Conservation (phyloP, 176 grass and related monocot species). For the Elymus sibiricus region DNA sequence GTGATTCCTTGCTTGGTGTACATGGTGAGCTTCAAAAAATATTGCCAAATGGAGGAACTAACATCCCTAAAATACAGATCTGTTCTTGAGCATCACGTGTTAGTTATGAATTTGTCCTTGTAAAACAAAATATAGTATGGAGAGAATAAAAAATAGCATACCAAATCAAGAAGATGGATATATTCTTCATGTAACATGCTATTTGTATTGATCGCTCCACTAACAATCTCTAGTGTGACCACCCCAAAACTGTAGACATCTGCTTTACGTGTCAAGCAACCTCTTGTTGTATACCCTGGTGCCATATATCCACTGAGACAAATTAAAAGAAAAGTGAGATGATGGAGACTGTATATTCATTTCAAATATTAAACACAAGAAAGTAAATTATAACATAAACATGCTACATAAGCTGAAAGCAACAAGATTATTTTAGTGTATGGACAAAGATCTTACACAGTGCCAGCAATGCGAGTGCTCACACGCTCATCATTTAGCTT, state of each 20-base stretch:
- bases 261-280: constrained; percentile 84
- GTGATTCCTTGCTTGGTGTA: background rate
- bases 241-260: constrained; percentile 89
- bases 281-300: constrained; percentile 90
- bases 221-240: constrained; percentile 70
- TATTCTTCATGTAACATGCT: constrained; percentile 59
- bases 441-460: constrained; percentile 56
- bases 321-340: constrained; percentile 17
- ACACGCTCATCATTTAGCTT: constrained; percentile 79
- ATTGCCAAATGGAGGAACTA: background rate
- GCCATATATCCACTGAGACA: constrained; percentile 87
- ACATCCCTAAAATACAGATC: background rate
- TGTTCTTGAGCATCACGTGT: no score
- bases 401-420: background rate
- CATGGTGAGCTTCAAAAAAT: background rate
- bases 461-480: constrained; percentile 83
- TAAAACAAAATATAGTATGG: background rate
- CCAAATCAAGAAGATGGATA: constrained; percentile 87
- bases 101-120: background rate
- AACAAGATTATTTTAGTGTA: background rate
- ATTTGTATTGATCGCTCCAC: constrained; percentile 64
- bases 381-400: background rate
- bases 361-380: background rate
- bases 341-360: background rate
- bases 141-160: constrained; percentile 30